phyloP scores from a whole-genome alignment of 106 monocot genomes.

The Apostasia ramifera region DNA sequence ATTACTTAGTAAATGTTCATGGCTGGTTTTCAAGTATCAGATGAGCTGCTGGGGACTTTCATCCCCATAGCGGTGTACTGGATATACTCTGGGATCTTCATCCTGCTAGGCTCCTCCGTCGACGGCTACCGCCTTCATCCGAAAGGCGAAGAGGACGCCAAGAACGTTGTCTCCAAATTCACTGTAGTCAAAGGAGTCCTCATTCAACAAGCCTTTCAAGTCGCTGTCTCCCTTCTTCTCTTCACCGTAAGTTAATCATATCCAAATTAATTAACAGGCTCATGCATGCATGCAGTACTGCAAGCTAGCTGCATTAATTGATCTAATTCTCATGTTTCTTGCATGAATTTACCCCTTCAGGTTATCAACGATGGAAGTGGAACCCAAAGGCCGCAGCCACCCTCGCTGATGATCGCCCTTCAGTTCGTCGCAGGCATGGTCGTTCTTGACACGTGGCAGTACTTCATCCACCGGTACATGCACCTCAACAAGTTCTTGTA shows the following conservation, averaged over 20 bases:
- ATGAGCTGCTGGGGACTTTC: neutral
- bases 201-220: neutral
- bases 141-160: neutral
- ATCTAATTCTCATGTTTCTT: neutral
- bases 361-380: neutral
- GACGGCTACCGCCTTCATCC: neutral
- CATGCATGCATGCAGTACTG: neutral
- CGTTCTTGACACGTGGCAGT: constrained; percentile 36
- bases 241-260: neutral
- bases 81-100: neutral
- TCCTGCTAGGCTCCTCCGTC: neutral
- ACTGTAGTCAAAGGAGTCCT: neutral
- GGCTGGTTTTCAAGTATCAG: neutral
- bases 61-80: neutral
- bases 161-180: neutral
- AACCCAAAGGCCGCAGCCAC: neutral
- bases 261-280: neutral
- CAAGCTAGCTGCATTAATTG: too few relatives aligned
- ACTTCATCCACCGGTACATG: constrained; percentile 14
- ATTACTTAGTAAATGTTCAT: neutral
- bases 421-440: constrained; percentile 28
- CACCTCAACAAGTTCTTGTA: constrained; percentile 18
- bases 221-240: neutral
- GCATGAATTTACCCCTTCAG: neutral
- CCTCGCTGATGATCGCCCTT: constrained; percentile 7